These are phyloP conservation scores for Amphichorda felina DNA, from an alignment of 2,329 filamentous ascomycete species.

Conservation along the genomic window DNA sequence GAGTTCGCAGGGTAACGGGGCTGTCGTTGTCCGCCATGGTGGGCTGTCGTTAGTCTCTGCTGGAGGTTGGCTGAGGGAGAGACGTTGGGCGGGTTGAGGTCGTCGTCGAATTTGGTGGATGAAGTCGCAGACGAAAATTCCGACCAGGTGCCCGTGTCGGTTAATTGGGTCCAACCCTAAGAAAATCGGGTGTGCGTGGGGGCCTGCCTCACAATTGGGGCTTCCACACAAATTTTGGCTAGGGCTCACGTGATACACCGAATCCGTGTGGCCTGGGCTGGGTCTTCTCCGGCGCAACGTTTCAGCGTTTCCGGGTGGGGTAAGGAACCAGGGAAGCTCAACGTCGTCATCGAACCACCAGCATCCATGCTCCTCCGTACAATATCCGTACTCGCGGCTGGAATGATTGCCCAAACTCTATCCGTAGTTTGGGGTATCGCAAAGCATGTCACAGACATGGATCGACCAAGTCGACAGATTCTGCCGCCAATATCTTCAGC, in stretches of 20 bases:
- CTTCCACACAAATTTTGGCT: neutral
- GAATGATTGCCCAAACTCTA: no score
- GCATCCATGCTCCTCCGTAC: no score
- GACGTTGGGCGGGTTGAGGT: constrained; percentile 2
- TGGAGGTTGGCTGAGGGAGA: constrained; percentile 13
- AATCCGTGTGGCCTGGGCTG: no score
- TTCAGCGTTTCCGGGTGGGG: no score
- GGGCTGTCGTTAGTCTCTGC: constrained; percentile 37
- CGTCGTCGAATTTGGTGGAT: constrained; percentile 4
- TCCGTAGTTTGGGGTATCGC: no score
- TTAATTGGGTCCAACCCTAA: constrained; percentile 37
- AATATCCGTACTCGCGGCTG: no score
- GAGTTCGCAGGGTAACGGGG: constrained; percentile 81
- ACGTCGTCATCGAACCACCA: neutral
- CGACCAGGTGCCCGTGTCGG: constrained; percentile 14
- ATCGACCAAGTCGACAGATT: constrained; percentile 33
- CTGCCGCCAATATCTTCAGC: constrained; percentile 68
- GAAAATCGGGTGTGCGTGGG: constrained; percentile 7
- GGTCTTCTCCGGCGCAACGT: no score
- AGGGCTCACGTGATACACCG: neutral
- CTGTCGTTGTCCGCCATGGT: constrained; percentile 75
- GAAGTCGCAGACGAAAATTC: constrained; percentile 19
- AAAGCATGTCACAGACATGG: constrained; percentile 1
- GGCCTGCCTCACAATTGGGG: constrained; percentile 5
- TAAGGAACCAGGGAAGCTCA: no score